Percentiles rank a stretch among this genome's conserved stretches.
These are phyloP conservation scores for Eimeria falciformis DNA, from an alignment of 169 alveolate species.

Conservation along the genomic window DNA sequence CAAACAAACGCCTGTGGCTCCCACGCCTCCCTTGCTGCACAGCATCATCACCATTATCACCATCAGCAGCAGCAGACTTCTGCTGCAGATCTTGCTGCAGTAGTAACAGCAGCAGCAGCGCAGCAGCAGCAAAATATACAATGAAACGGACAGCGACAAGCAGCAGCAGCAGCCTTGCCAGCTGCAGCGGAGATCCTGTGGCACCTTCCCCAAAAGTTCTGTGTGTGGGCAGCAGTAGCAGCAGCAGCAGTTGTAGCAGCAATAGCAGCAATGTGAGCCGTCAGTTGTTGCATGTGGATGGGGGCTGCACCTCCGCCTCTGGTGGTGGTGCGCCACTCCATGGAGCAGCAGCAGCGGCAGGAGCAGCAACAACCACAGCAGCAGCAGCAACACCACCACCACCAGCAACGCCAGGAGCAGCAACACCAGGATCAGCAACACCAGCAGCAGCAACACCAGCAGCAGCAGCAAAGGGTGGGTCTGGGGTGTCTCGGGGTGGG, in stretches of 20 bases:
- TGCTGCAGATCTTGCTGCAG: neutral
- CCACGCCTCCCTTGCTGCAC: neutral
- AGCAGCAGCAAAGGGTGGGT: neutral
- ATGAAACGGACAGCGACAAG: slow-evolving; percentile 59
- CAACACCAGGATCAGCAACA: slow-evolving; percentile 21
- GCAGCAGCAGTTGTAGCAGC: slow-evolving; percentile 46
- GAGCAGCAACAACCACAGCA: neutral
- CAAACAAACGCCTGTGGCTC: neutral
- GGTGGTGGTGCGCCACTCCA: neutral
- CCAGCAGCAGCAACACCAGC: slow-evolving; percentile 25
- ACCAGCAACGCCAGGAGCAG: neutral
- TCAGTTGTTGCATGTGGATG: slow-evolving; percentile 17
- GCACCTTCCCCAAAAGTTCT: slow-evolving; percentile 35
- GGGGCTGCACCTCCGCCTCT: slow-evolving; percentile 12
- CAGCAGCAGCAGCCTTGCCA: slow-evolving; percentile 70
- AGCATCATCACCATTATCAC: slow-evolving; percentile 16
- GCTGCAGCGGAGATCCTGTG: slow-evolving; percentile 35
- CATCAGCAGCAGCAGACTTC: neutral
- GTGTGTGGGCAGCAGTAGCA: slow-evolving; percentile 54
- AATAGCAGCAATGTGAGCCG: slow-evolving; percentile 22
- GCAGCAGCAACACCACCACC: neutral
- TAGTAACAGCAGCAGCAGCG: slow-evolving; percentile 22
- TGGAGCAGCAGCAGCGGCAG: neutral
- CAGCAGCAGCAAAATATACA: slow-evolving; percentile 24
- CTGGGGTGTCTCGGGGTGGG: slow-evolving; percentile 2